Evolutionary conservation across 768 basidiomycete species (phyloP), one percentile per base, ranked within the genome.

Genomic region (Suillus spraguei): DNA sequence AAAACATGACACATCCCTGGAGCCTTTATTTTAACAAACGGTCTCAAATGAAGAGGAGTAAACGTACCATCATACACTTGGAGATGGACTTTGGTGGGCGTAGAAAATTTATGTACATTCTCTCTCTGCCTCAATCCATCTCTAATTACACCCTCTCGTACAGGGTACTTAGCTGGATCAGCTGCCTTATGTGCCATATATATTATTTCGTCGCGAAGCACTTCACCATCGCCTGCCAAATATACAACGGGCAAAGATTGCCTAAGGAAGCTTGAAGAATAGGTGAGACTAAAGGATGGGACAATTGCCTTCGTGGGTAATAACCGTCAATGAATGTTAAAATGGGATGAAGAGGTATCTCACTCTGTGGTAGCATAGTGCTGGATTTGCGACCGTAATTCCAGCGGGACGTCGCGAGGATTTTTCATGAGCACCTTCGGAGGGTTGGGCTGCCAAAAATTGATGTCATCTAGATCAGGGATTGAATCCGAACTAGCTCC

Each of bases 111-210:
- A 54, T 81, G 74, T 1, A 72, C 78, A 63, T 87, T 87, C 61
- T 83, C 82, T 64, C 76, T 75, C 72, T 86, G 86, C n/a, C 86
- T 72, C 22, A 66, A 65, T 6, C 76, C 78, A 14, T 80, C 78
- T 20, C 76, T 71, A 16, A 87, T 74, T 2, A 87, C 78, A 24
- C 86, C 85, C 16, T 81, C 73, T 32, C 88, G 79, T 1, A 85
- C 76, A 2, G 90, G 90, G 69, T 87, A 92, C 36, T 83, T 71
- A 0, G 81, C 77, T 1, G 92, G 93, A 69, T 88, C 78, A 1
- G 93, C 91, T 5, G 92, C 91, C 67, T 90, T 89, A 72, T 94
- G 92, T 0, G 92, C 91, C 64, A 88, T 67, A 69, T 89, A 91
- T 8, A 93, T 79, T 35, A 91, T 87, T 74, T 94, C 92, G 71